Conservation (phyloP, 2,329 filamentous ascomycete genomes). For the Arthrinium phaeospermum region DNA sequence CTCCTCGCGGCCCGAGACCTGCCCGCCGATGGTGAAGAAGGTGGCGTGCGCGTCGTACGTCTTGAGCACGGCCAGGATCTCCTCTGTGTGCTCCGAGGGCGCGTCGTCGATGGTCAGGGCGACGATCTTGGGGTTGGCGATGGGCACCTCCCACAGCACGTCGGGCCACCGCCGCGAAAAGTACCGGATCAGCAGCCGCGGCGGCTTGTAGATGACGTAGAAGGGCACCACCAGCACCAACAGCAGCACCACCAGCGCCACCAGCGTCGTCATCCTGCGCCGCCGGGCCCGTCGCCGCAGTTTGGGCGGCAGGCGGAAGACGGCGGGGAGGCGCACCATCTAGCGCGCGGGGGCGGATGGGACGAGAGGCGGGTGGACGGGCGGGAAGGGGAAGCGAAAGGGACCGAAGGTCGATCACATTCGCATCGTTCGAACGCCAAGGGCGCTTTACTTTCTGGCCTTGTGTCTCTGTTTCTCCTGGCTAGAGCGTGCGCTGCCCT, state of each 20-base stretch:
- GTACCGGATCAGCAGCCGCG: conserved; percentile 71
- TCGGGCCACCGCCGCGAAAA: conserved; percentile 76
- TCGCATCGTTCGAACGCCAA: conserved; percentile 9
- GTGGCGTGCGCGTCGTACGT: conserved; percentile 75
- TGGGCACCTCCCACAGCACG: conserved; percentile 74
- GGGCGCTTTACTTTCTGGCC: not conserved
- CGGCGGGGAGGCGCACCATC: conserved; percentile 44
- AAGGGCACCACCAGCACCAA: conserved; percentile 48
- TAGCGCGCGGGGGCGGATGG: conserved; percentile 18
- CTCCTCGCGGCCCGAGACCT: conserved; percentile 64
- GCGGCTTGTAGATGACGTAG: conserved; percentile 84
- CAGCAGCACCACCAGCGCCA: conserved; percentile 47
- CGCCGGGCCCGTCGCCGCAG: conserved; percentile 63
- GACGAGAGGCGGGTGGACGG: not conserved
- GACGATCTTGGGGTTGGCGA: conserved; percentile 64
- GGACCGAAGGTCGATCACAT: not conserved
- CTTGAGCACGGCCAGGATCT: conserved; percentile 72
- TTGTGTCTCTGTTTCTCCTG: not conserved
- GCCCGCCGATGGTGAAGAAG: conserved; percentile 86
- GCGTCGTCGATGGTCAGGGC: conserved; percentile 89
- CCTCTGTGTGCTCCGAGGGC: conserved; percentile 73
- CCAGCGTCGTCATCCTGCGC: conserved; percentile 62
- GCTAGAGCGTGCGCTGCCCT: not conserved
- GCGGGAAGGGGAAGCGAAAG: no score
- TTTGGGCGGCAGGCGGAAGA: conserved; percentile 61